Evolutionary conservation across 23 red algal species (phyloP), one percentile per base, ranked within the genome.

Genomic region (Gracilaria caudata): DNA sequence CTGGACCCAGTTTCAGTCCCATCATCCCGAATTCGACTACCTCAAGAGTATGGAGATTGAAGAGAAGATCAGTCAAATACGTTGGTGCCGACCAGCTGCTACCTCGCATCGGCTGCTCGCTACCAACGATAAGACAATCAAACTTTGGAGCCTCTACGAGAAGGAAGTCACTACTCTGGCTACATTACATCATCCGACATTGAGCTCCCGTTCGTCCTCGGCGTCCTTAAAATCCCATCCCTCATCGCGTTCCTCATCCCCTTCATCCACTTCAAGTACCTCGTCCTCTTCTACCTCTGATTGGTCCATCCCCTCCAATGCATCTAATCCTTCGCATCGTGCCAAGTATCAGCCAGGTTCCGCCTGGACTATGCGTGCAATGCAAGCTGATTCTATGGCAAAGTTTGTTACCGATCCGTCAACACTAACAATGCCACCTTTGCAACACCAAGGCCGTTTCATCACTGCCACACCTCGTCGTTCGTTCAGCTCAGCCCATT

Each of bases 71-170:
- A 98, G 94, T 78, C 89, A 95, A 60, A 94, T 98, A 68, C 84
- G 93, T 20, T 98, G 96, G 96, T 93, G 85, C 76, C 79, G 83
- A 26, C 78, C 84, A 37, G 82, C 84, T 21, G 58, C 81, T 54
- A 83, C 63, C 34, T 85, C 82, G 8, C 81, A 89, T 44, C 96
- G 92, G n/a, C 87, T 98, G 20, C 51, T 98, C 4, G 87, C 92
- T 8, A 94, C 91, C 11, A 98, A 98, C 80, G 96, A 98, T 51
- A 98, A 98, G 68, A 98, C 96, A 41, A 98, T 98, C 87, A 98
- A 98, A 61, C 63, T 98, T 74, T 98, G 92, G 92, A 83, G 91
- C 51, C 51, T 98, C n/a, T 66, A 38, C 39, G 96, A 98, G 84
- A 89, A 47, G 78, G 77, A 83, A 28, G 60, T 73, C 74, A 94